Percentiles rank a stretch among this genome's conserved stretches.
These are phyloP conservation scores for Ajuga reptans DNA, from an alignment of 305 asterid species.

Conservation along the genomic window DNA sequence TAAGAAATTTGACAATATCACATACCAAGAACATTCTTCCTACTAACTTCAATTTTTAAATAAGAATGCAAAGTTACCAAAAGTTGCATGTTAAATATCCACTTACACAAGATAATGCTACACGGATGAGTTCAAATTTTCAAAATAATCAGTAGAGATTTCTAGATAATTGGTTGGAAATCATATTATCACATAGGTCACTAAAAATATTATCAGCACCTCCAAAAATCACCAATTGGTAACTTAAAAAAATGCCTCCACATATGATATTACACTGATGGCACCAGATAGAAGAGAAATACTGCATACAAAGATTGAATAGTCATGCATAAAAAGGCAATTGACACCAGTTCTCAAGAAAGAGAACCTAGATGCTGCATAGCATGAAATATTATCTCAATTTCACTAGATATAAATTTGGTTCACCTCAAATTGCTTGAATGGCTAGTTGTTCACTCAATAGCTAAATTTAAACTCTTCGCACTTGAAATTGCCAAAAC, in stretches of 20 bases:
- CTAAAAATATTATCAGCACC: background rate
- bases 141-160: background rate
- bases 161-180: background rate
- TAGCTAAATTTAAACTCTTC: background rate
- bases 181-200: background rate
- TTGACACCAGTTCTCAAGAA: background rate
- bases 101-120: background rate
- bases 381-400: background rate
- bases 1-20: background rate
- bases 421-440: background rate
- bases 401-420: background rate
- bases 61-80: background rate
- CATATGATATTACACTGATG: background rate
- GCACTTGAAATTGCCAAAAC: background rate
- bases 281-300: background rate
- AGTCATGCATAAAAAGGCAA: background rate
- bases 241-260: background rate
- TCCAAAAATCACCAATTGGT: background rate
- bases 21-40: constrained; percentile 3
- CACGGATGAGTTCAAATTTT: background rate
- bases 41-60: background rate
- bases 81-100: background rate
- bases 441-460: background rate
- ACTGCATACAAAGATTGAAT: background rate
- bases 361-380: background rate